Conservation (phyloP, 2,329 filamentous ascomycete genomes). For the Drechslerella dactyloides region DNA sequence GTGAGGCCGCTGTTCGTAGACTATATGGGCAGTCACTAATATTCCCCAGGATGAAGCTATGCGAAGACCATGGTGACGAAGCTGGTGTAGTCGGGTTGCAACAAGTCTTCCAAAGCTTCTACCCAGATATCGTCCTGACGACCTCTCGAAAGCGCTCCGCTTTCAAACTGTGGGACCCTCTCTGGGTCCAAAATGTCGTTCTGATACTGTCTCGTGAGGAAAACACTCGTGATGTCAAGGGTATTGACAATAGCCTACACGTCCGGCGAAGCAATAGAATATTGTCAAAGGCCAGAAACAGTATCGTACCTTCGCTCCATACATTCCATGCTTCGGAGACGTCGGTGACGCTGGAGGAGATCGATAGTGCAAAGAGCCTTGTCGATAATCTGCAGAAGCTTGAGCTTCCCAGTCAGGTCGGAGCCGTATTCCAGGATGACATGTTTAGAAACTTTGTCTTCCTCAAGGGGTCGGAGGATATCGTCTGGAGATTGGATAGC, state of each 20-base stretch:
- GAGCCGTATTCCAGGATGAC: constrained; percentile 76
- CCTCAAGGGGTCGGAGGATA: constrained; percentile 58
- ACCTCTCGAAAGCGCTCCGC: constrained; percentile 38
- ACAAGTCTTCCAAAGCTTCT: constrained; percentile 87
- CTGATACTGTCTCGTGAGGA: constrained; percentile 31
- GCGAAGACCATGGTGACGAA: constrained; percentile 70
- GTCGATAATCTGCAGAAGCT: constrained; percentile 77
- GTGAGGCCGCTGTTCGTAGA: constrained; percentile 3
- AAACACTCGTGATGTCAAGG: constrained; percentile 9
- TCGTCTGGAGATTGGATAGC: constrained; percentile 24
- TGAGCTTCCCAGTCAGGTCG: constrained; percentile 80
- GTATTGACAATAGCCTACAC: constrained; percentile 3
- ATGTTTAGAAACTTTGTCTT: constrained; percentile 78
- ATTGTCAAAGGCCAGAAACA: constrained; percentile 61
- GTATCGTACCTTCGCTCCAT: constrained; percentile 71
- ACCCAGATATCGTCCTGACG: constrained; percentile 83
- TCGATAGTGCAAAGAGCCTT: constrained; percentile 73
- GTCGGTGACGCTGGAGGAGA: constrained; percentile 75
- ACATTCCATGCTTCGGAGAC: constrained; percentile 68
- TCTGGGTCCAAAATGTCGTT: constrained; percentile 34
- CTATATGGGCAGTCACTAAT: background rate
- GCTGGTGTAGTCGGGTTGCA: constrained; percentile 75
- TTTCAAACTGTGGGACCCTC: constrained; percentile 38
- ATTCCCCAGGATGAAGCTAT: constrained; percentile 60
- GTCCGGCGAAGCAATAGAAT: constrained; percentile 29